Base-by-base conservation (phyloP, 208 protist species). In the Leishmania gerbilli region DNA sequence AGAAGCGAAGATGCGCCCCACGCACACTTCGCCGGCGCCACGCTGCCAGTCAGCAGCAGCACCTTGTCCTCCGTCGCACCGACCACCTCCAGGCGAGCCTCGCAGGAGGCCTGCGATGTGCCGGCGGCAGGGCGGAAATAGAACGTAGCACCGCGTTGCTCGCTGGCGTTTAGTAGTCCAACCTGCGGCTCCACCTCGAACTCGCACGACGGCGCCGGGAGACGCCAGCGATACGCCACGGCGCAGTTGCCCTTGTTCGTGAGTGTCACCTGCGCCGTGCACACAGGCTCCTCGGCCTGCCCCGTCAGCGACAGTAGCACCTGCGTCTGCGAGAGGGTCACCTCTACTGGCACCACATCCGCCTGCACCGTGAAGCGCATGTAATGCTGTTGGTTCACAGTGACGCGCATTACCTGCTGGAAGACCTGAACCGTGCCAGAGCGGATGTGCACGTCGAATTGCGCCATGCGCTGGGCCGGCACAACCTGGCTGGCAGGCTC, bases 341-440 rank as follows among this genome's bases (percentile, higher is more conserved):
- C 92, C 82, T 98, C 94, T 15, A 98, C 93, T 24, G 97, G 96
- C 5, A 98, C 93, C 40, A 97, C 93, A 75, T 99, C 93, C 8
- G 96, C 98, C 53, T 92, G 87, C 53, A 98, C 62, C 27, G 89
- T 87, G 77, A 99, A 96, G 77, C 95, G 97, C 82, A 98, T 92
- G 58, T 89, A 85, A 87, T 99, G 92, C 56, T 86, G 85, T 24
- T 91, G 88, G 85, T 99, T 99, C 53, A 99, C 86, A 6, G 83
- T 89, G 77, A 98, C 94, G 62, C 92, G 88, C 60, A 99, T 88
- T n/a, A 96, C 91, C 75, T 96, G 94, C 81, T 95, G 90, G 76
- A 93, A 95, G 34, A 81, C 81, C 76, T 97, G 93, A 60, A 96
- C 86, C 11, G 77, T 83, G 27, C 47, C 77, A 65, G 89, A 94